Evolutionary conservation across 2,329 filamentous ascomycete genomes (phyloP), one percentile per base, ranked within the genome.

Genomic region (Colletotrichum sp.): DNA sequence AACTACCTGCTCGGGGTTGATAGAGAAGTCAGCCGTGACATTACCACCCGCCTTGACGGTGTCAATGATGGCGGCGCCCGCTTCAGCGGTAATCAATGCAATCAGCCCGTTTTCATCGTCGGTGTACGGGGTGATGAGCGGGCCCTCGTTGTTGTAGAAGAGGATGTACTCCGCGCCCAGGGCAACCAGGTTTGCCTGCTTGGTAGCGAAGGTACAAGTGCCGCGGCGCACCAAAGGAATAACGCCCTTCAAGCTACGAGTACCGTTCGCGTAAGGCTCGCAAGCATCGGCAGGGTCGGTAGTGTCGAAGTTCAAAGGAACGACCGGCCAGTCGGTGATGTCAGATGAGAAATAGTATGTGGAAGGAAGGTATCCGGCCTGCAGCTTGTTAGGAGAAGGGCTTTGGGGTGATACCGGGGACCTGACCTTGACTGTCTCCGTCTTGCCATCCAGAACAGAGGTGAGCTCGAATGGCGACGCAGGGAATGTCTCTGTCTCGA

Each of bases 331-430:
- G n/a, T 82, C 83, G 55, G 82, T 83, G 66, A 85, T 84, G 8
- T 81, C 78, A 3, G 78, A 74, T 0, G 84, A 84, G 66, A 83
- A 83, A 43, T 82, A 81, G 36, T 80, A 78, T 3, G 82, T 80
- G 9, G 83, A 83, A 9, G 84, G 80, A n/a, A 85, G 82, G 69
- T 85, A 85, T 13, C 80, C 80, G 32, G 83, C 74, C 48, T 78
- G 77, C 38, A n/a, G 38, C 5, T 7, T 48, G 18, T 48, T 48
- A 48, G 38, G 9, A n/a, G 5, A 48, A 48, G 9, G 9, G 8
- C 3, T n/a, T 48, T 48, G 5, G 18, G 6, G 3, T 48, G 18
- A 48, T n/a, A 12, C 18, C 38, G 2, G 38, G 38, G 3, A 48
- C 5, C 18, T 15, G 26, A 70, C 70, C 65, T 69, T 76, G 26